Evolutionary conservation across 768 basidiomycete species (phyloP), one percentile per base, ranked within the genome.

Genomic region (Boletus barrowsii): DNA sequence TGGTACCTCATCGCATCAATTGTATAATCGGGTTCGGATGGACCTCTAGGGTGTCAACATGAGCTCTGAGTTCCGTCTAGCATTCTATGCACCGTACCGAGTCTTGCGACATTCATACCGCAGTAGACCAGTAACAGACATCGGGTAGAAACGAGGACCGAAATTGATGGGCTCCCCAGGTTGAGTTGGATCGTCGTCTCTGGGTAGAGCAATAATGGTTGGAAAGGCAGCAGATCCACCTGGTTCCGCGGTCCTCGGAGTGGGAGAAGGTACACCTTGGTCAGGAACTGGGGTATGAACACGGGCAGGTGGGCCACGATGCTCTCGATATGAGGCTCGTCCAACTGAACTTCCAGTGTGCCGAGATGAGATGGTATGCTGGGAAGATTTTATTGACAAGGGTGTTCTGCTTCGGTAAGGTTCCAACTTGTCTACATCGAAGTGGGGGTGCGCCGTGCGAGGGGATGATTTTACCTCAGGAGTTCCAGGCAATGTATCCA

Each of bases 301-400:
- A 18, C 49, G 57, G 26, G 62, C 48, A 33, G 51, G 33, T 15
- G 56, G 51, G 8, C 62, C 68, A 22, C 2, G 59, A 40, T 68
- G 51, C 9, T 41, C 52, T 43, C 62, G 64, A 47, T 64, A 65
- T 17, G 67, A 64, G 1, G 55, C 47, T 32, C 64, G 64, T 10
- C 64, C 68, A 20, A n/a, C 20, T 3, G 68, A 66, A 18, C 26
- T 49, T 49, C 37, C 39, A 55, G 66, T 62, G 46, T 39, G 42
- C 17, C 0, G 26, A 4, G 67, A 65, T 11, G 67, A 64, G 24
- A 42, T 11, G 3, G 65, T 65, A 5, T 11, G 4, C 37, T 35
- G 51, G 5, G 62, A 65, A 39, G 63, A 66, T 22, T 29, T 56
- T 7, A 40, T 10, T 41, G 59, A 63, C 29, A 20, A 39, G 2